These are phyloP conservation scores for Umbelopsis sp. DNA, from an alignment of 371 early-diverging fungal species.

Conservation along the genomic window DNA sequence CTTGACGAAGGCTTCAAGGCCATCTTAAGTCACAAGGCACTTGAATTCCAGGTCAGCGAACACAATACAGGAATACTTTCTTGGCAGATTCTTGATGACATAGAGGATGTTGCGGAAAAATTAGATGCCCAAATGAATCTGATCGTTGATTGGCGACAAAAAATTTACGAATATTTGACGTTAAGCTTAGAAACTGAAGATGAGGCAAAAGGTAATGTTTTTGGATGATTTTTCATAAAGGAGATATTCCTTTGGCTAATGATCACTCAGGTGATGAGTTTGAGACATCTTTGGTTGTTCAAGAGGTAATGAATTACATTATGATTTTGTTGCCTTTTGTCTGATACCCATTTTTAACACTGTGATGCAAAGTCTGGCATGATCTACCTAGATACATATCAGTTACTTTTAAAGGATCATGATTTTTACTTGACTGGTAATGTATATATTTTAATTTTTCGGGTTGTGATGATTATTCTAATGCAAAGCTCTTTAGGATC, in stretches of 20 bases:
- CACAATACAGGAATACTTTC: slow-evolving; percentile 27
- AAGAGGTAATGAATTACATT: slow-evolving; percentile 33
- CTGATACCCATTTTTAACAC: not conserved
- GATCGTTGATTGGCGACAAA: slow-evolving; percentile 31
- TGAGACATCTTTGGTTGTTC: slow-evolving; percentile 38
- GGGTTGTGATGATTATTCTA: not conserved
- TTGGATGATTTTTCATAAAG: not conserved
- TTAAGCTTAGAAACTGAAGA: slow-evolving; percentile 26
- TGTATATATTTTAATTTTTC: not conserved
- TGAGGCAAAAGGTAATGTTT: slow-evolving; percentile 28
- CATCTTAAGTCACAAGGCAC: slow-evolving; percentile 20
- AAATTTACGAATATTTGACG: slow-evolving; percentile 27
- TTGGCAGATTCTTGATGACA: slow-evolving; percentile 28
- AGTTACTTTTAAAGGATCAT: not conserved
- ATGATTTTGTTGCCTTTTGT: not conserved
- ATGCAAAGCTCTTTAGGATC: not conserved
- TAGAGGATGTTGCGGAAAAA: slow-evolving; percentile 25
- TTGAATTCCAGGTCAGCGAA: slow-evolving; percentile 8
- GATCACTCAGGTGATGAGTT: slow-evolving; percentile 42
- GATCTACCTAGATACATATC: slow-evolving; percentile 4
- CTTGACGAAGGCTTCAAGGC: not conserved
- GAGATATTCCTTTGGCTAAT: not conserved
- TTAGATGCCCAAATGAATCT: slow-evolving; percentile 36
- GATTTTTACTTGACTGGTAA: slow-evolving; percentile 10
- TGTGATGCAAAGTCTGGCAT: not conserved